Evolutionary conservation across 129 eudicot genomes (phyloP).

Genomic region (Kitagawia praeruptora): DNA sequence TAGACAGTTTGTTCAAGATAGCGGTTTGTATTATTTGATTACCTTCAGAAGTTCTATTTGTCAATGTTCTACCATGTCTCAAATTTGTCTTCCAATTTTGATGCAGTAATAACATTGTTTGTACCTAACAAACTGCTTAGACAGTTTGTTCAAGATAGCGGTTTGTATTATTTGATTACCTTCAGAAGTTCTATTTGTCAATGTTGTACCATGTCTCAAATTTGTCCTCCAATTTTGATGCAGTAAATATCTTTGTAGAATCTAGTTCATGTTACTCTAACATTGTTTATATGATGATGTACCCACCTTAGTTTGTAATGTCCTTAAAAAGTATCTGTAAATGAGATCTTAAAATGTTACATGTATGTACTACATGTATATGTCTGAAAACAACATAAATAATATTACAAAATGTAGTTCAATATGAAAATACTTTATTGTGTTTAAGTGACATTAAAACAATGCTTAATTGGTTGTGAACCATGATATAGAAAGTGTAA

Average conservation of each 20-base stretch:
- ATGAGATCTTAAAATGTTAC: neutral
- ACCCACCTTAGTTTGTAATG: neutral
- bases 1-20: slow-evolving; percentile 44
- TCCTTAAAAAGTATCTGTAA: neutral
- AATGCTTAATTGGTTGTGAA: neutral
- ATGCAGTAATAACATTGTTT: too few relatives aligned
- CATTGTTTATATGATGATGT: neutral
- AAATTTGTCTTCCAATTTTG: neutral
- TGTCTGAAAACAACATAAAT: neutral
- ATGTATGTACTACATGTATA: neutral
- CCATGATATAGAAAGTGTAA: neutral
- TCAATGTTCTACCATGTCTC: too few relatives aligned
- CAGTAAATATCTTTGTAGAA: neutral
- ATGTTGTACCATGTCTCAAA: neutral
- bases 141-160: slow-evolving; percentile 47
- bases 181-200: neutral
- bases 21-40: slow-evolving; percentile 36
- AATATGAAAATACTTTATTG: neutral
- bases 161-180: slow-evolving; percentile 28
- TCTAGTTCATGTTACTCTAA: neutral
- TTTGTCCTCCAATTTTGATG: neutral
- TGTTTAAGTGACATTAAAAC: neutral
- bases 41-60: too few relatives aligned
- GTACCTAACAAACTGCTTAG: too few relatives aligned
- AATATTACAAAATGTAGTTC: neutral